Percentiles rank a stretch among this genome's conserved stretches.
Conservation (phyloP, 257 asterid species). For the Solanum chaucha region DNA sequence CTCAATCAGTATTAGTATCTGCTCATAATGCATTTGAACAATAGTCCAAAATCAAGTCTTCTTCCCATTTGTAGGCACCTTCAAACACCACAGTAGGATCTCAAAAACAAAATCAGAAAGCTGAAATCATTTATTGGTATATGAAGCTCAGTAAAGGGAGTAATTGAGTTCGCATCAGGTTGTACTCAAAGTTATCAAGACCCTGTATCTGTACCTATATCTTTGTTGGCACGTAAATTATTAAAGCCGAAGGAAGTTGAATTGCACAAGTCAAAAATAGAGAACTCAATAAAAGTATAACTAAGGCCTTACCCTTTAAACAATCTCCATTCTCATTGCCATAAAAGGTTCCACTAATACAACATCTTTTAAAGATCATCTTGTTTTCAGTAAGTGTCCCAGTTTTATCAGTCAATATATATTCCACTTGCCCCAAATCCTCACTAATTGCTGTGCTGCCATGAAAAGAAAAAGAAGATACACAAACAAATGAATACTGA, state of each 20-base stretch:
- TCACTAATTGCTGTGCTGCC: conserved; percentile 99
- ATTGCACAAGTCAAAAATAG: not conserved
- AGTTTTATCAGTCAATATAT: conserved; percentile 95
- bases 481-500: conserved; percentile 1
- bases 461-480: conserved; percentile 24
- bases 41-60: not conserved
- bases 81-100: not conserved
- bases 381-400: conserved; percentile 97
- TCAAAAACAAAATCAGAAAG: not conserved
- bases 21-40: not conserved
- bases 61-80: not conserved
- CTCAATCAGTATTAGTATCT: not conserved
- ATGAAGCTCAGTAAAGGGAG: not conserved
- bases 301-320: conserved; percentile 45
- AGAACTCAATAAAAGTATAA: not conserved
- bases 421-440: conserved; percentile 99
- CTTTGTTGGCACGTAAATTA: not conserved
- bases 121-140: not conserved
- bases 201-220: not conserved
- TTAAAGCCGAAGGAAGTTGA: not conserved
- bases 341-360: conserved; percentile 64
- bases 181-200: not conserved
- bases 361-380: conserved; percentile 94
- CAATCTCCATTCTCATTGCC: conserved; percentile 89
- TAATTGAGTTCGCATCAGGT: not conserved